Percentiles rank a stretch among this genome's conserved stretches.
Evolutionary conservation across 2,329 filamentous ascomycete genomes (phyloP).

Genomic region (Trichoderma arundinaceum): DNA sequence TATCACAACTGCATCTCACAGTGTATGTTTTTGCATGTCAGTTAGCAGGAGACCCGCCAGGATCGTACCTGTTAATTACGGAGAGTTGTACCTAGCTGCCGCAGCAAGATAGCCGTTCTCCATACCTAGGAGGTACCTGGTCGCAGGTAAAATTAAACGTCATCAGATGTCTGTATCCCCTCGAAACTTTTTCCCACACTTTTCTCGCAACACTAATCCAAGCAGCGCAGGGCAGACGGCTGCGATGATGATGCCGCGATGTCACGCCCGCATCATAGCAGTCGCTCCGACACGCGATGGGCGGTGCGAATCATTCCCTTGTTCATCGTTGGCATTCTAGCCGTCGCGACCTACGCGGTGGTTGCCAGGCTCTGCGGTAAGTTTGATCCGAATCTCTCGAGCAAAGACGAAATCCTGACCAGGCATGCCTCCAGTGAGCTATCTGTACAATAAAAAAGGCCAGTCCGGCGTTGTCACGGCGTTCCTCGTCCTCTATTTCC

Average conservation of each 20-base stretch:
- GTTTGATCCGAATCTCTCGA: conserved; percentile 41
- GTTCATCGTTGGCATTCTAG: conserved; percentile 68
- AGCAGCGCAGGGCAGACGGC: conserved; percentile 11
- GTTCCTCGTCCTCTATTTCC: conserved; percentile 73
- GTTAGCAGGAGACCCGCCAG: too few relatives aligned
- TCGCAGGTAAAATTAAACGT: too few relatives aligned
- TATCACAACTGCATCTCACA: too few relatives aligned
- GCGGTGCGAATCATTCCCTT: conserved; percentile 67
- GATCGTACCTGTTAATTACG: too few relatives aligned
- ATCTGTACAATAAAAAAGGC: conserved; percentile 62
- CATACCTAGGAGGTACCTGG: too few relatives aligned
- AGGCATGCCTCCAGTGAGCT: conserved; percentile 58
- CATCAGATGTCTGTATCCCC: too few relatives aligned
- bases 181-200: too few relatives aligned
- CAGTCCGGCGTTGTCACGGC: conserved; percentile 65
- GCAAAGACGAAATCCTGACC: background rate
- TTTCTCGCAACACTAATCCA: too few relatives aligned
- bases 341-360: conserved; percentile 74
- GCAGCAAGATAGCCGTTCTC: too few relatives aligned
- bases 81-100: too few relatives aligned
- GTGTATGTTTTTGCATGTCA: too few relatives aligned
- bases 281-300: conserved; percentile 43
- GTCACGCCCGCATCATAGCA: conserved; percentile 40
- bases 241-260: conserved; percentile 43
- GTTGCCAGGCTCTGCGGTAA: conserved; percentile 71